A percentile compares a stretch with the other conserved stretches of the same genome.
Evolutionary conservation across 2,329 filamentous ascomycete genomes (phyloP).

Genomic region (Beauveria scarabaeidicola): DNA sequence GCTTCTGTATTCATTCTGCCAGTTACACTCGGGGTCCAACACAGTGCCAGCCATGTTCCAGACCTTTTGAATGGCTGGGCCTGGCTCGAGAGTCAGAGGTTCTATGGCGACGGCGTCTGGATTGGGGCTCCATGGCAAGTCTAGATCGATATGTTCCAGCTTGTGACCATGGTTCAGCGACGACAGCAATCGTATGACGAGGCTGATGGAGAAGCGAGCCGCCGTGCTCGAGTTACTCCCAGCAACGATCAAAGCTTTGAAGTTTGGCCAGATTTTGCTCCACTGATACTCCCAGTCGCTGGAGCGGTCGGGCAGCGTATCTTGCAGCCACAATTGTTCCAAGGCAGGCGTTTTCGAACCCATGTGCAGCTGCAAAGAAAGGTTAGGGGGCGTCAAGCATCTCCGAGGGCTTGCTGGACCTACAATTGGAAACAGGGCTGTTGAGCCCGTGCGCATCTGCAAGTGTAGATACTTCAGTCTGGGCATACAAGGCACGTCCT

Average conservation of each 20-base stretch:
- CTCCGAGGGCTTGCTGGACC: not conserved
- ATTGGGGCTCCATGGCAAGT: conserved; percentile 17
- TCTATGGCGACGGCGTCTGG: conserved; percentile 3
- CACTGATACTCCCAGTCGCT: conserved; percentile 14
- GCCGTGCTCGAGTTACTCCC: conserved; percentile 14
- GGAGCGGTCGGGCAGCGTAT: conserved; percentile 16
- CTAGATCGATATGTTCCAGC: conserved; percentile 24
- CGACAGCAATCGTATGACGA: conserved; percentile 14
- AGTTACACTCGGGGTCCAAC: not conserved
- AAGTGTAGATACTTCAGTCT: conserved; percentile 23
- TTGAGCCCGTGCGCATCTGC: conserved; percentile 14
- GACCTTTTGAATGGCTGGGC: conserved; percentile 2
- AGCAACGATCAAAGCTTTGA: conserved; percentile 22
- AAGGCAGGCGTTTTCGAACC: conserved; percentile 21
- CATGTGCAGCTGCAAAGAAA: conserved; percentile 19
- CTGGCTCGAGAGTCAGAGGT: conserved; percentile 1
- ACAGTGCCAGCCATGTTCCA: conserved; percentile 8
- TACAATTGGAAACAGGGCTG: conserved; percentile 16
- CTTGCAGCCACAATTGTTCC: conserved; percentile 25
- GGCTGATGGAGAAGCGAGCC: conserved; percentile 1
- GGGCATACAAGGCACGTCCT: conserved; percentile 18
- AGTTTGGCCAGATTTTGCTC: conserved; percentile 20
- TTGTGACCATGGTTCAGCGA: conserved; percentile 20
- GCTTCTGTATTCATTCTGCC: conserved; percentile 6
- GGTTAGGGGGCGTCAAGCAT: not conserved